These are phyloP conservation scores for Candida frijolesensis DNA, from an alignment of 1,139 yeast species.

Conservation along the genomic window DNA sequence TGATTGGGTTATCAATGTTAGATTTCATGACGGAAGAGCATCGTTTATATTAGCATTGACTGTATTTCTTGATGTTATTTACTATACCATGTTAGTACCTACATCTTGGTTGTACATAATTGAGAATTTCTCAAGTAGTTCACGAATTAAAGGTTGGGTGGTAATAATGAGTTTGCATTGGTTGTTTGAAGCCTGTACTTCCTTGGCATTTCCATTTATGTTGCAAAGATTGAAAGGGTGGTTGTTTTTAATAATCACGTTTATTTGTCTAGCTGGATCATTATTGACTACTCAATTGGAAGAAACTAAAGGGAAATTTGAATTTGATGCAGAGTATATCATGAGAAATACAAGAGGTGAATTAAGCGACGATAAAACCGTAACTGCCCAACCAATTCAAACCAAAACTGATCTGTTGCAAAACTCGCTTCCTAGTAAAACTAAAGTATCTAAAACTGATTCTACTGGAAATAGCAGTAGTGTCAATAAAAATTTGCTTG, in stretches of 20 bases:
- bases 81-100: constrained; percentile 50
- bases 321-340: constrained; percentile 8
- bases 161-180: constrained; percentile 57
- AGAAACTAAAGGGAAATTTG: constrained; percentile 37
- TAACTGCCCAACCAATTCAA: constrained; percentile 3
- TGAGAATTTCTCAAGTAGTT: constrained; percentile 52
- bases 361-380: constrained; percentile 4
- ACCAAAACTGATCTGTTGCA: background rate
- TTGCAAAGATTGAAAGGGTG: constrained; percentile 42
- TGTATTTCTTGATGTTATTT: constrained; percentile 49
- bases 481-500: constrained; percentile 4
- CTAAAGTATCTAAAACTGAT: background rate
- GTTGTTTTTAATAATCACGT: constrained; percentile 45
- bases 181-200: constrained; percentile 45
- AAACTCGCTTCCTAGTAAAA: constrained; percentile 1
- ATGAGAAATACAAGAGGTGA: constrained; percentile 7
- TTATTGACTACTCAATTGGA: constrained; percentile 37
- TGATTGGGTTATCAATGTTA: constrained; percentile 17
- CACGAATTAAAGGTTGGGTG: constrained; percentile 54
- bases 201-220: constrained; percentile 44
- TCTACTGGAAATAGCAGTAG: constrained; percentile 1
- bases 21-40: constrained; percentile 26
- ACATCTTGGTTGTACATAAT: constrained; percentile 57
- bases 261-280: constrained; percentile 34
- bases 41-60: constrained; percentile 49